Evolutionary conservation across 805 yeast genomes (phyloP).

Genomic region (Wickerhamiella spandovensis): DNA sequence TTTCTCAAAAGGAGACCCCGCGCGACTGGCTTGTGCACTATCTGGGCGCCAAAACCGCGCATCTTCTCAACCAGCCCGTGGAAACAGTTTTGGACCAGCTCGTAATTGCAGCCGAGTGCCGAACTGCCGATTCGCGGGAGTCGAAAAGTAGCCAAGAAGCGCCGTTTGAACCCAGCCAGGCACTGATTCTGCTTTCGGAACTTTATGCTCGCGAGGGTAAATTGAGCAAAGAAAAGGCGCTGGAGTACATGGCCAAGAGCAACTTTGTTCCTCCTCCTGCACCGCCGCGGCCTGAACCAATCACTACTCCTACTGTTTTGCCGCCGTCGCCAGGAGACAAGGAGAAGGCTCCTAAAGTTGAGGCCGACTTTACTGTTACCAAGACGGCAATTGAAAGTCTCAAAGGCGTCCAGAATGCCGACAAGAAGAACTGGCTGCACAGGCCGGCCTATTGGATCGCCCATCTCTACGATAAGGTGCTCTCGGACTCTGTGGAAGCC

Average conservation of each 20-base stretch:
- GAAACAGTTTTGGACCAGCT: conserved; percentile 30
- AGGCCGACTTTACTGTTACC: background rate
- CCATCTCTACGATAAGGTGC: conserved; percentile 40
- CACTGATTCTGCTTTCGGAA: conserved; percentile 33
- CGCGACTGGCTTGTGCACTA: conserved; percentile 51
- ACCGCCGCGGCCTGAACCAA: background rate
- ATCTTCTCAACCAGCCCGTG: conserved; percentile 33
- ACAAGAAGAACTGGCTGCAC: conserved; percentile 88
- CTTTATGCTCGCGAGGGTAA: background rate
- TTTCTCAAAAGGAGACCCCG: conserved; percentile 33
- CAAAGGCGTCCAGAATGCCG: conserved; percentile 37
- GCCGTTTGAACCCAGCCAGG: conserved; percentile 6
- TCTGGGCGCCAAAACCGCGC: conserved; percentile 43
- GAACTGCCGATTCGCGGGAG: background rate
- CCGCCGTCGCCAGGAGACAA: background rate
- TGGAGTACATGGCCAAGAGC: conserved; percentile 1
- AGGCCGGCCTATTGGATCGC: conserved; percentile 67
- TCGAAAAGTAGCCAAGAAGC: conserved; percentile 8
- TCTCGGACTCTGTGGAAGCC: conserved; percentile 41
- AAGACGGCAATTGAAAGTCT: conserved; percentile 24
- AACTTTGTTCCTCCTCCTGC: background rate
- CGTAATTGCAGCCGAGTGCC: conserved; percentile 18
- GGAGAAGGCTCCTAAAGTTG: background rate
- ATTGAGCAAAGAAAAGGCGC: conserved; percentile 12
- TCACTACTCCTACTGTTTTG: background rate